A percentile compares a stretch with the other conserved stretches of the same genome.
These are phyloP conservation scores for Grosmannia serpens DNA, from an alignment of 2,329 filamentous ascomycete species.

Conservation along the genomic window DNA sequence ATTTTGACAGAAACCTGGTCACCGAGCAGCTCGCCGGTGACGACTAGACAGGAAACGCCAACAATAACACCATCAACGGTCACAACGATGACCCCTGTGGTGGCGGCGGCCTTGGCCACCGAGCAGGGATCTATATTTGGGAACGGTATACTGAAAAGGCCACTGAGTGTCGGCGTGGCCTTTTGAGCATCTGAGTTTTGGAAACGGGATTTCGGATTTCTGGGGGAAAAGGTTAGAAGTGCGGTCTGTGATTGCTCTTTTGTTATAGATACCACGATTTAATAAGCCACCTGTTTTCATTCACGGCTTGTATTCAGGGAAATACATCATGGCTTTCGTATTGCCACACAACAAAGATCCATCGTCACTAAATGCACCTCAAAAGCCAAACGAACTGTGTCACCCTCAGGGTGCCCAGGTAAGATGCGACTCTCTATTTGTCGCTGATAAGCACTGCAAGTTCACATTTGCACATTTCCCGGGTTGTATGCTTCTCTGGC, in stretches of 20 bases:
- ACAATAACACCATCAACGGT: slow-evolving; percentile 11
- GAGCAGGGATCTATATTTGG: background rate
- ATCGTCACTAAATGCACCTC: too few species aligned
- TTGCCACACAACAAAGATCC: too few species aligned
- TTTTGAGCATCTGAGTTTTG: too few species aligned
- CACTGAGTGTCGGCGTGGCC: slow-evolving; percentile 34
- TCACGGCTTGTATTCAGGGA: background rate
- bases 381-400: too few species aligned
- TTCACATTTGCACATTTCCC: too few species aligned
- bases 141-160: slow-evolving; percentile 12
- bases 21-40: slow-evolving; percentile 31
- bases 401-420: too few species aligned
- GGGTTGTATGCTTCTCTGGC: too few species aligned
- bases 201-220: background rate
- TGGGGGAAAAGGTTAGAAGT: background rate
- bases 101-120: background rate
- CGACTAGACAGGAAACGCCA: slow-evolving; percentile 24
- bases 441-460: too few species aligned
- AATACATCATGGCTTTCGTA: too few species aligned
- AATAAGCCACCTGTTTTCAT: background rate
- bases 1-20: slow-evolving; percentile 29
- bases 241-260: background rate
- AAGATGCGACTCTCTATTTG: too few species aligned
- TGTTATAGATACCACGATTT: background rate
- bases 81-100: slow-evolving; percentile 3